Evolutionary conservation across 257 asterid genomes (phyloP), one percentile per base, ranked within the genome.

Genomic region (Lantana camara): DNA sequence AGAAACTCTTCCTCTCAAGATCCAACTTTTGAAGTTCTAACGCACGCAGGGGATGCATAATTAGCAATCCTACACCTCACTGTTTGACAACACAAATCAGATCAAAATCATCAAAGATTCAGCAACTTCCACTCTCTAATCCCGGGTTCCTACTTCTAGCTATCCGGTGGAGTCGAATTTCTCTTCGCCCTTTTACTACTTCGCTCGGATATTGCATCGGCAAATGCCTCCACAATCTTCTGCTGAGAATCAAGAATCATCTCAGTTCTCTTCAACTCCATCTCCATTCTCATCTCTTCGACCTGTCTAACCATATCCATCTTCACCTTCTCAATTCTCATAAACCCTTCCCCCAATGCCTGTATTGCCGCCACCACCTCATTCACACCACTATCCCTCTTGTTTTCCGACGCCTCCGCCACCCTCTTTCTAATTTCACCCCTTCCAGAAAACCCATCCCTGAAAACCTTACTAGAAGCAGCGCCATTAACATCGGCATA

Each of bases 201-300:
- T 69, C 69, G 74, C 69, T 82, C 93, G 0, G 86, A 73, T 7
- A 85, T 70, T 0, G 88, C 86, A 65, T 77, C 80, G 2, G 95
- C 88, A 63, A 90, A 84, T 11, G 90, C 83, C 64, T 88, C 96
- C 23, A 94, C 83, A 49, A 90, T 82, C 80, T 80, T 86, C 73
- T 83, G 95, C 83, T 94, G 96, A 0, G 95, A 86, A 53, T 90
- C 96, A 1, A 94, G 84, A 37, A 94, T 83, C 96, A 90, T 90
- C 77, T 90, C 95, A 0, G 99, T 88, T 72, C 92, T 86, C 85
- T 90, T 94, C 91, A 90, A 78, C 79, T 94, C 99, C 97, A 88
- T 86, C 69, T 94, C 96, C 99, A 90, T 88, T 62, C 95, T 66
- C 95, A 81, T 85, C 75, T 83, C 81, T 80, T 93, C 99, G 34